These are phyloP conservation scores for Ephemerocybe angulata DNA, from an alignment of 768 basidiomycete species.

Conservation along the genomic window DNA sequence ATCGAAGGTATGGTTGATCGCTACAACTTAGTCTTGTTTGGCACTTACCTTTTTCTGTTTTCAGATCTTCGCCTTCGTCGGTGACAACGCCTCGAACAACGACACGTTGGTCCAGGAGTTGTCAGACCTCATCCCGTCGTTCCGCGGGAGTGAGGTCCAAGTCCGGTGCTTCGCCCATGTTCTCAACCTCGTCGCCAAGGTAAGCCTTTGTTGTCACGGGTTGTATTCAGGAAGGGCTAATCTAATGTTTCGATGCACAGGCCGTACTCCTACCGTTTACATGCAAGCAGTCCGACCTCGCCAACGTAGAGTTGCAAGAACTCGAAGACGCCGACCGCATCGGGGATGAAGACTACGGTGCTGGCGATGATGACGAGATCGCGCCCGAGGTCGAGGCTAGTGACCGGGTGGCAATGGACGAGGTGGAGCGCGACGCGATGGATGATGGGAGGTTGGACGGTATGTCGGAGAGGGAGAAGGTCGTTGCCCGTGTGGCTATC, in stretches of 20 bases:
- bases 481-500: slow-evolving; percentile 3
- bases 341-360: neutral
- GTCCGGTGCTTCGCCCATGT: slow-evolving; percentile 29
- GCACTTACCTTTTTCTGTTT: neutral
- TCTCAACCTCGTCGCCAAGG: too few relatives aligned
- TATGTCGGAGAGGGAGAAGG: neutral
- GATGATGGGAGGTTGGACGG: neutral
- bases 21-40: neutral
- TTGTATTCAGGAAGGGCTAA: too few relatives aligned
- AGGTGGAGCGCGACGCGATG: slow-evolving; percentile 7
- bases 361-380: slow-evolving; percentile 14
- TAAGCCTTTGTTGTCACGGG: too few relatives aligned
- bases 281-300: too few relatives aligned
- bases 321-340: slow-evolving; percentile 2
- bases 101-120: slow-evolving; percentile 19
- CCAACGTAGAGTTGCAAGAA: too few relatives aligned
- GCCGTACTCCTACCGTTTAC: too few relatives aligned
- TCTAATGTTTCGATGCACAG: too few relatives aligned
- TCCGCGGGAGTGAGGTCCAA: slow-evolving; percentile 12
- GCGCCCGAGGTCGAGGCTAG: slow-evolving; percentile 18
- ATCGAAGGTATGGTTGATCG: slow-evolving; percentile 21
- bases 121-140: slow-evolving; percentile 12
- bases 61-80: slow-evolving; percentile 18
- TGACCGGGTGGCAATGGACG: slow-evolving; percentile 15
- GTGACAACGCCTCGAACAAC: slow-evolving; percentile 26